A percentile compares a stretch with the other conserved stretches of the same genome.
These are phyloP conservation scores for Triticum urartu DNA, from an alignment of 176 grass and related monocot species.

Conservation along the genomic window DNA sequence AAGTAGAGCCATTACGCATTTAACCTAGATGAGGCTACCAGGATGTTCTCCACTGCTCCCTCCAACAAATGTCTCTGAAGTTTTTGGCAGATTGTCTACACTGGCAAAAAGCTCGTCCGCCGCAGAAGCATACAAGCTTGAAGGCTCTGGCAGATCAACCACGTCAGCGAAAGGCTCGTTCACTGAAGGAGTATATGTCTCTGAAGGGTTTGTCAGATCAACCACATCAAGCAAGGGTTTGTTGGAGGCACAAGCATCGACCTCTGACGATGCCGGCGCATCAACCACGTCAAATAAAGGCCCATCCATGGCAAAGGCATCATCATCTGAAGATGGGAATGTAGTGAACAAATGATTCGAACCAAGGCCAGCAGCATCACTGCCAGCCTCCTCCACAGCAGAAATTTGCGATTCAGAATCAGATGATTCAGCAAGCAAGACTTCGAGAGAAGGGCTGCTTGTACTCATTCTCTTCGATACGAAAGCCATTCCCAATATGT, in stretches of 20 bases:
- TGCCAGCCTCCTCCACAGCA: background rate
- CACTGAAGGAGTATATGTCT: background rate
- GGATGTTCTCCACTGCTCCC: slow-evolving; percentile 29
- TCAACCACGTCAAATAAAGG: background rate
- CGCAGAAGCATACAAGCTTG: slow-evolving; percentile 15
- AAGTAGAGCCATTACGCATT: background rate
- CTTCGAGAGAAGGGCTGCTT: slow-evolving; percentile 47
- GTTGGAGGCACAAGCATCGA: background rate
- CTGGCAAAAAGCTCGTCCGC: background rate
- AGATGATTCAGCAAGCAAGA: slow-evolving; percentile 46
- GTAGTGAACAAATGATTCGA: slow-evolving; percentile 30
- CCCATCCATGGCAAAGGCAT: background rate
- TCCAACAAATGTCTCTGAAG: slow-evolving; percentile 16
- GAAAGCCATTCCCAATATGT: slow-evolving; percentile 31
- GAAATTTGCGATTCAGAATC: slow-evolving; percentile 40
- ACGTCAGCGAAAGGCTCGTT: slow-evolving; percentile 13
- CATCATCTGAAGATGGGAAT: slow-evolving; percentile 43
- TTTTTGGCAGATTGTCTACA: slow-evolving; percentile 7
- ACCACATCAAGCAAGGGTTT: slow-evolving; percentile 34
- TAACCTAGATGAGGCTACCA: slow-evolving; percentile 44
- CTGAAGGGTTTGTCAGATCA: slow-evolving; percentile 22
- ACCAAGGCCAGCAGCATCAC: background rate
- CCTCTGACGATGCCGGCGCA: background rate
- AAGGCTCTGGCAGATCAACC: background rate
- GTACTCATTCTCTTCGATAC: background rate